Base-by-base conservation (phyloP, 2,329 filamentous ascomycete genomes). In the Aspergillus piperis region DNA sequence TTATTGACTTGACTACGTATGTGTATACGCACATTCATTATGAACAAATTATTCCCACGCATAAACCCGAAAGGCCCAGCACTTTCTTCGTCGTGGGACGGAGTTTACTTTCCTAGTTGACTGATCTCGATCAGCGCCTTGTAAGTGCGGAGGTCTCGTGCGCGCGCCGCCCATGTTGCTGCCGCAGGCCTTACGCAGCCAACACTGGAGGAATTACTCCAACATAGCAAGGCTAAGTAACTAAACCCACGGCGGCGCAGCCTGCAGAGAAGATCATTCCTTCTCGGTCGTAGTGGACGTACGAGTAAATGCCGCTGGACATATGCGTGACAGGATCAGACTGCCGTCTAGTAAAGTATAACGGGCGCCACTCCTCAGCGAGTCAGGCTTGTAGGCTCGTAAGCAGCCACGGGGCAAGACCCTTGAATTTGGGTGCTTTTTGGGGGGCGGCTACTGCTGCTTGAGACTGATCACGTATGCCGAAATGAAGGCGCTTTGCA, bases 221-320 rank as follows among this genome's bases (percentile, higher is more conserved):
- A 55, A 39, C 32, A 39, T 39, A 53, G 27, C 6, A 8, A 27
- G 32, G 15, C 1, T 32, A 19, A 23, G 2, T 32, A 19, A 23
- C 15, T 32, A 19, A 30, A 17, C 17, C 25, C 25, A 44, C 25
- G n/a, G 38, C 23, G 17, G 21, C 53, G 39, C 39, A 21, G 39
- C 27, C 49, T 54, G 49, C 49, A 47, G 50, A 25, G 49, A 54
- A 25, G 41, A 52, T 54, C 50, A 52, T 58, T 42, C 39, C 57
- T 54, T 42, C 21, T 39, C 49, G 10, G 51, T 48, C 23, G 19
- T 59, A 55, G 53, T 42, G 13, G 51, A 36, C 39, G 13, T 36
- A 36, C 39, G n/a, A 50, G 25, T 50, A 8, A 8, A 19, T 27
- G 47, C 47, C 27, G 23, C 27, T 27, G 10, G 10, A 36, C 32